Conservation (phyloP, 1,284 basidiomycete species). For the Leccinum insolens region DNA sequence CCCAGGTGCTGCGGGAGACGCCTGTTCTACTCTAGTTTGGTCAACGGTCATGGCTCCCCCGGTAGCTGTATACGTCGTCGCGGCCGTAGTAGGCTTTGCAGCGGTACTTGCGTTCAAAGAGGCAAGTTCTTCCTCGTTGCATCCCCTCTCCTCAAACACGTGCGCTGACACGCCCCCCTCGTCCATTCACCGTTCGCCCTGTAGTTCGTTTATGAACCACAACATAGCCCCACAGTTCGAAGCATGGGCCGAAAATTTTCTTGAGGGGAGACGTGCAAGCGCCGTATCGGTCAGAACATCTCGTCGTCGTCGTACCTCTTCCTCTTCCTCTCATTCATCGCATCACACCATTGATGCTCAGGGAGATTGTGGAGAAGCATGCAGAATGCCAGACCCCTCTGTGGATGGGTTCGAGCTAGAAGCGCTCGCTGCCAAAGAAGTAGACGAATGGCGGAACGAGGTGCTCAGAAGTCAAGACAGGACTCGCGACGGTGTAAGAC, state of each 20-base stretch:
- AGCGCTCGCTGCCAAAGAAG: conserved; percentile 48
- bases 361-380: conserved; percentile 15
- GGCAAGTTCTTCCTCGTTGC: conserved; percentile 31
- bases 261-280: conserved; percentile 40
- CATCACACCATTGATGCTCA: conserved; percentile 8
- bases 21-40: conserved; percentile 10
- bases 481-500: conserved; percentile 14
- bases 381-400: conserved; percentile 11
- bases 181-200: background rate
- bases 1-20: conserved; percentile 21
- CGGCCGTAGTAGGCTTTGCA: conserved; percentile 42
- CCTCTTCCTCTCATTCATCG: conserved; percentile 18
- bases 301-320: conserved; percentile 10
- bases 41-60: conserved; percentile 30
- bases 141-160: conserved; percentile 12
- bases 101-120: conserved; percentile 47
- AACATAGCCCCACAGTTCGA: conserved; percentile 59
- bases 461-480: conserved; percentile 36
- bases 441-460: conserved; percentile 55
- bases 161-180: conserved; percentile 25
- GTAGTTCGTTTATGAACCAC: conserved; percentile 66
- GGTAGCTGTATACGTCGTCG: conserved; percentile 42
- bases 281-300: conserved; percentile 25
- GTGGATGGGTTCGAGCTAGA: conserved; percentile 50
- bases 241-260: conserved; percentile 51